These are phyloP conservation scores for Dictyostelium firmibasis DNA, from an alignment of 78 protist species.

Conservation along the genomic window DNA sequence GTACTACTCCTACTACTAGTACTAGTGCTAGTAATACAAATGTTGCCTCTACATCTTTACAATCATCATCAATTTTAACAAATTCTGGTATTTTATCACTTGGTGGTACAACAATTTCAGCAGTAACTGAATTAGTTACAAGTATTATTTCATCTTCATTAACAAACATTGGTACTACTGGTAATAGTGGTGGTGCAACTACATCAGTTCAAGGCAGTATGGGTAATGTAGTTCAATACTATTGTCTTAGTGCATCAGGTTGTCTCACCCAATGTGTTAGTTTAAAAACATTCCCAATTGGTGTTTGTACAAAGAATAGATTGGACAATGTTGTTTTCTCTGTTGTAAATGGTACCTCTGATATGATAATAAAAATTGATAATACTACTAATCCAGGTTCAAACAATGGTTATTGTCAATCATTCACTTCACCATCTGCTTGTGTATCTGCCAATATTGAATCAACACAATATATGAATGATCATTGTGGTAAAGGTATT, in stretches of 20 bases:
- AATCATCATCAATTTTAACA: not conserved
- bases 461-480: not conserved
- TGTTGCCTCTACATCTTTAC: not conserved
- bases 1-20: not conserved
- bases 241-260: not conserved
- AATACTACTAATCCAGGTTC: not conserved
- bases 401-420: conserved; percentile 2
- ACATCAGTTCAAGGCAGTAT: not conserved
- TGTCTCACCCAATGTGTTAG: not conserved
- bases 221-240: not conserved
- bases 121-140: not conserved
- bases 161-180: not conserved
- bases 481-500: conserved; percentile 8
- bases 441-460: not conserved
- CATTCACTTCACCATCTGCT: not conserved
- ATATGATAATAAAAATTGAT: not conserved
- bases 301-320: not conserved
- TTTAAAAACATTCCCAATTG: not conserved
- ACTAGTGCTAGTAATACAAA: not conserved
- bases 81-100: not conserved
- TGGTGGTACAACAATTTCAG: not conserved
- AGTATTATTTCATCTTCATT: not conserved
- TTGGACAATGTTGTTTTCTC: not conserved
- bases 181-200: not conserved
- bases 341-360: not conserved